phyloP scores from a whole-genome alignment of 2,329 filamentous ascomycete genomes.

The Rutstroemia sp. region DNA sequence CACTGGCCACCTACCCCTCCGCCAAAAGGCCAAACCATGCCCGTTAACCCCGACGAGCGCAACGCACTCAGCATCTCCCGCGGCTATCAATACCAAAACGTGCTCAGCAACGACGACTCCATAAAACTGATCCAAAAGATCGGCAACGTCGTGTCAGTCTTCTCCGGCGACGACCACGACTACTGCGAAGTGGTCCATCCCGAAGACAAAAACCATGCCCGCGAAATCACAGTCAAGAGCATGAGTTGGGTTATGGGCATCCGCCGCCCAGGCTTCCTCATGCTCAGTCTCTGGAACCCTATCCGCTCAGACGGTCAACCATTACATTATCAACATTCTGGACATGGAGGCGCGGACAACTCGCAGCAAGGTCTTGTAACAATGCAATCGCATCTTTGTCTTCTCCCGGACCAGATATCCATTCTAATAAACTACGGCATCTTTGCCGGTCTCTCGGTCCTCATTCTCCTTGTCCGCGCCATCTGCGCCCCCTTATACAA shows the following conservation, averaged over 20 bases:
- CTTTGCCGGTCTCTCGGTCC: conserved; percentile 47
- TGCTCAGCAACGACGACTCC: conserved; percentile 71
- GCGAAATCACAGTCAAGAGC: conserved; percentile 91
- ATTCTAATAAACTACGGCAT: conserved; percentile 75
- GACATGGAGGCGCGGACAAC: conserved; percentile 25
- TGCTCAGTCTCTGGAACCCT: conserved; percentile 89
- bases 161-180: conserved; percentile 96
- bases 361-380: conserved; percentile 43
- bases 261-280: conserved; percentile 74
- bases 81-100: conserved; percentile 97
- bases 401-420: conserved; percentile 79
- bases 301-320: conserved; percentile 54
- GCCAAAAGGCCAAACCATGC: conserved; percentile 47
- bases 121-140: conserved; percentile 67
- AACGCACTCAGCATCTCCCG: conserved; percentile 71
- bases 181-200: conserved; percentile 88
- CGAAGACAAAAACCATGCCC: conserved; percentile 45
- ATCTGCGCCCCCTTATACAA: conserved; percentile 49
- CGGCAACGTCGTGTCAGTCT: conserved; percentile 77
- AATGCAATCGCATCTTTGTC: conserved; percentile 81
- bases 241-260: conserved; percentile 97
- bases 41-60: conserved; percentile 54
- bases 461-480: conserved; percentile 45
- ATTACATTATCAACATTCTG: conserved; percentile 27
- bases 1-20: conserved; percentile 66